A percentile compares a stretch with the other conserved stretches of the same genome.
Conservation (phyloP, 768 basidiomycete genomes). For the Vishniacozyma victoriae region DNA sequence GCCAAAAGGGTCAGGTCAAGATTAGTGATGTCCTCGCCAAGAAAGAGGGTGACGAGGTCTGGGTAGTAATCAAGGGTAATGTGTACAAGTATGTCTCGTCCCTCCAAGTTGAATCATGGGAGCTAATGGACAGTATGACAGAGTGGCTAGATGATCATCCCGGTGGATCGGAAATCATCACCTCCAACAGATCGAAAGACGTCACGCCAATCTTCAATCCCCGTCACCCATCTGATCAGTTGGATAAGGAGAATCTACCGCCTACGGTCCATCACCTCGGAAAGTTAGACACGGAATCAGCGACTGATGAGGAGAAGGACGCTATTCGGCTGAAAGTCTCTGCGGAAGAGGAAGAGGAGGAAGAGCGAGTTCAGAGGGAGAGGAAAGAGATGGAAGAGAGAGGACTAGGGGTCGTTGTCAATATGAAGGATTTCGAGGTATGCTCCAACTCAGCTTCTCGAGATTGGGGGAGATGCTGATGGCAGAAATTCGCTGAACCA, state of each 20-base stretch:
- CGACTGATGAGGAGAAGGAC: conserved; percentile 29
- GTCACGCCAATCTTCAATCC: conserved; percentile 40
- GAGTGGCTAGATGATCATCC: conserved; percentile 42
- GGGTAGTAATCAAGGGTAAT: conserved; percentile 41
- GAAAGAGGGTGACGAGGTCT: conserved; percentile 26
- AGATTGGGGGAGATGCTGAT: background rate
- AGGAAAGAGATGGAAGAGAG: conserved; percentile 30
- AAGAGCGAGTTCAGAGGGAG: conserved; percentile 15
- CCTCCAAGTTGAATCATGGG: background rate
- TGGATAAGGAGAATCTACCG: conserved; percentile 35
- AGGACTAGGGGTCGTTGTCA: conserved; percentile 31
- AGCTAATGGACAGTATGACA: conserved; percentile 21
- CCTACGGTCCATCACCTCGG: conserved; percentile 31
- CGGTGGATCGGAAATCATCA: conserved; percentile 39
- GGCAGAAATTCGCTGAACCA: conserved; percentile 39
- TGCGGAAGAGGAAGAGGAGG: conserved; percentile 30
- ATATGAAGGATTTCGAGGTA: conserved; percentile 41
- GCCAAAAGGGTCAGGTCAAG: conserved; percentile 4
- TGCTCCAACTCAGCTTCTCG: background rate
- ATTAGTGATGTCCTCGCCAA: conserved; percentile 26
- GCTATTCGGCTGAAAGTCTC: conserved; percentile 25
- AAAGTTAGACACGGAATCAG: conserved; percentile 15
- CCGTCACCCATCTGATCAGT: conserved; percentile 38
- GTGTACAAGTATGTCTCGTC: conserved; percentile 34
- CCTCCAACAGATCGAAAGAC: conserved; percentile 31